A percentile compares a stretch with the other conserved stretches of the same genome.
These are phyloP conservation scores for Lineolata rhizophorae DNA, from an alignment of 495 filamentous ascomycete species.

Conservation along the genomic window DNA sequence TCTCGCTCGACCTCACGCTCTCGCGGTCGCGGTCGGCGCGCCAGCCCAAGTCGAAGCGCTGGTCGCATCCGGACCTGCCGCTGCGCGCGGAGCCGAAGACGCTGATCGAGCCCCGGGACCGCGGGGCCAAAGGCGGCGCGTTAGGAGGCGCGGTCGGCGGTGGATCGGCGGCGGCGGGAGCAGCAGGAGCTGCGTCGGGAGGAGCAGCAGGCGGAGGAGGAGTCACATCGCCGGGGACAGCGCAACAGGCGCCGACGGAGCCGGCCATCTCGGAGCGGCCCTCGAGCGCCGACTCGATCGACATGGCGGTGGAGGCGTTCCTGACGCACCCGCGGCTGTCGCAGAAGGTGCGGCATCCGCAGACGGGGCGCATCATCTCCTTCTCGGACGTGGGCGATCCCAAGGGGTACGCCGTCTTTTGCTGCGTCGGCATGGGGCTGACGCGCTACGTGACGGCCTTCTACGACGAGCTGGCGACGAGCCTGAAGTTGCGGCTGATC, in stretches of 20 bases:
- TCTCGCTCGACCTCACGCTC: constrained; percentile 1
- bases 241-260: constrained; percentile 3
- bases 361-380: constrained; percentile 68
- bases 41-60: constrained; percentile 11
- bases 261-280: constrained; percentile 24
- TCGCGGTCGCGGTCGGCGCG: constrained; percentile 3
- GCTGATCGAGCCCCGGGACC: constrained; percentile 1
- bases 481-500: constrained; percentile 73
- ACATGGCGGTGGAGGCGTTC: constrained; percentile 63
- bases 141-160: no score
- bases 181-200: no score
- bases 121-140: no score
- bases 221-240: no score
- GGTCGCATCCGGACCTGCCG: constrained; percentile 19
- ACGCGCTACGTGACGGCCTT: constrained; percentile 93
- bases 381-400: constrained; percentile 96
- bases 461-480: constrained; percentile 86
- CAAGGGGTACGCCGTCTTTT: constrained; percentile 77
- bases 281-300: constrained; percentile 64
- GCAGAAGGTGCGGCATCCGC: constrained; percentile 67
- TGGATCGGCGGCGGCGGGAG: no score
- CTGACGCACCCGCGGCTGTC: constrained; percentile 63
- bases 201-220: no score
- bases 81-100: constrained; percentile 9
- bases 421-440: constrained; percentile 94